Conservation (phyloP, 2,329 filamentous ascomycete species). For the Epichloe coenophiala region DNA sequence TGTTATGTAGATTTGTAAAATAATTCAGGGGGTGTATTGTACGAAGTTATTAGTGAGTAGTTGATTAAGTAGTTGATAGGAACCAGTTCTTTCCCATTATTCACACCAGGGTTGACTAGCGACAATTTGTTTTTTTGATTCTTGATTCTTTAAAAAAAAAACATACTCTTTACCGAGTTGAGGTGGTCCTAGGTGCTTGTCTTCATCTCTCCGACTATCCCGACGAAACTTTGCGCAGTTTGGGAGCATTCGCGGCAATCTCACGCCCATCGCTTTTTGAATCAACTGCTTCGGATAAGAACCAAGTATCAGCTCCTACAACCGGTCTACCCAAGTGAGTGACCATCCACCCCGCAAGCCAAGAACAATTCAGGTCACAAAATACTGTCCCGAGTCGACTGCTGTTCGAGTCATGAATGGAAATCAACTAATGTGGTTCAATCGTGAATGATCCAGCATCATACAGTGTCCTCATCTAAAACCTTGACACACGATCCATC, state of each 20-base stretch:
- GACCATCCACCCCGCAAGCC: not conserved
- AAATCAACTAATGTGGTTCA: not conserved
- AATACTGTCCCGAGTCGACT: not conserved
- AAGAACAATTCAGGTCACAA: not conserved
- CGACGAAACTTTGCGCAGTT: not conserved
- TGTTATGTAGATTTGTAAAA: too few relatives aligned
- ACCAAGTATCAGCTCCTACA: not conserved
- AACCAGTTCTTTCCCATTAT: not conserved
- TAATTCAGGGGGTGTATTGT: too few relatives aligned
- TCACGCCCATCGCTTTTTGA: too few relatives aligned
- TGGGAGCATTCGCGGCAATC: not conserved
- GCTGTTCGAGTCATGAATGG: not conserved
- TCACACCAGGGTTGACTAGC: too few relatives aligned
- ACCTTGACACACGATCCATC: conserved; percentile 8
- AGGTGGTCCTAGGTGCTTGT: not conserved
- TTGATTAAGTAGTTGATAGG: too few relatives aligned
- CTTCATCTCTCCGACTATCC: not conserved
- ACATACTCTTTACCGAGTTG: not conserved
- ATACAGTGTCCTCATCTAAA: conserved; percentile 10
- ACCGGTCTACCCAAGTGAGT: not conserved
- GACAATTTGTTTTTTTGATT: not conserved
- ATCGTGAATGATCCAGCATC: not conserved
- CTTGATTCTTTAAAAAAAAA: not conserved
- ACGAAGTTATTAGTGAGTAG: too few relatives aligned
- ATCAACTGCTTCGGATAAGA: not conserved